These are phyloP conservation scores for Rhodomyrtus psidioides DNA, from an alignment of 441 rosid species.

Conservation along the genomic window DNA sequence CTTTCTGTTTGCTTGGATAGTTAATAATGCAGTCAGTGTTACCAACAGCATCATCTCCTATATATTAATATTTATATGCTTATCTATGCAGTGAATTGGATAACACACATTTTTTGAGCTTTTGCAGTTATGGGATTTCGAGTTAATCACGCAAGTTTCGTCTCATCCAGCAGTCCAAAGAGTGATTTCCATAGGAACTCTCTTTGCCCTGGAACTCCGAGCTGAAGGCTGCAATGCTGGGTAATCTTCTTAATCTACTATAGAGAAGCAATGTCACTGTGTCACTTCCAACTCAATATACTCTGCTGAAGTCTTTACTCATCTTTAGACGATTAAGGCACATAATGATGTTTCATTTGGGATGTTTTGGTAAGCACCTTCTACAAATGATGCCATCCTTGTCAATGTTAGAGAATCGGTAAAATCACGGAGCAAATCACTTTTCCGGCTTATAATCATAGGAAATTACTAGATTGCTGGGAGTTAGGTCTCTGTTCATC, in stretches of 20 bases:
- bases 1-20: background rate
- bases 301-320: background rate
- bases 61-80: background rate
- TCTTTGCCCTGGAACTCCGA: constrained; percentile 67
- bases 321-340: background rate
- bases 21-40: background rate
- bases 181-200: constrained; percentile 78
- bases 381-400: background rate
- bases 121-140: constrained; percentile 78
- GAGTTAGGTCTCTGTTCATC: background rate
- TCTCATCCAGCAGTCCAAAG: constrained; percentile 64
- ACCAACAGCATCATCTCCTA: background rate
- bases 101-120: background rate
- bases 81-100: background rate
- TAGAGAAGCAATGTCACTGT: background rate
- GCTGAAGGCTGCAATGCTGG: constrained; percentile 63
- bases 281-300: background rate
- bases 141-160: constrained; percentile 55
- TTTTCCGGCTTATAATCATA: background rate
- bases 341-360: background rate
- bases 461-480: background rate
- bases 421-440: background rate
- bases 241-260: constrained; percentile 23
- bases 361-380: background rate
- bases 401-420: background rate